Conservation (phyloP, 1,284 basidiomycete genomes). For the Tranzscheliella williamsii region DNA sequence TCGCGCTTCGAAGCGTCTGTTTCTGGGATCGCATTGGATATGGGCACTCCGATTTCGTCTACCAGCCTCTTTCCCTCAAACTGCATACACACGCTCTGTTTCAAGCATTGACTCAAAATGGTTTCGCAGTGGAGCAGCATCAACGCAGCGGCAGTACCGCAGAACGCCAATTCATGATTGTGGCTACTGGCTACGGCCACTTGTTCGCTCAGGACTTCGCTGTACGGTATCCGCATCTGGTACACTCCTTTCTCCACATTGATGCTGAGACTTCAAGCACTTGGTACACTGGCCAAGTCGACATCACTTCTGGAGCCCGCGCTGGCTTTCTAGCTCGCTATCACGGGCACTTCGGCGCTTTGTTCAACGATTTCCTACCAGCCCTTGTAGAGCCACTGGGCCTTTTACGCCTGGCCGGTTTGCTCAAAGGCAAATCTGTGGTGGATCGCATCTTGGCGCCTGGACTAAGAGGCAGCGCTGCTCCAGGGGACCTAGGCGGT, state of each 20-base stretch:
- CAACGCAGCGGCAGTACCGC: slow-evolving; percentile 4
- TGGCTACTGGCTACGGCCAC: slow-evolving; percentile 41
- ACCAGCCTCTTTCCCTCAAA: slow-evolving; percentile 17
- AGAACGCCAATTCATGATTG: slow-evolving; percentile 40
- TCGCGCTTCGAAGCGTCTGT: slow-evolving; percentile 35
- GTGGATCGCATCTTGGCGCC: slow-evolving; percentile 44
- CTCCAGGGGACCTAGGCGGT: slow-evolving; percentile 26
- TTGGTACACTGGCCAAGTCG: slow-evolving; percentile 37
- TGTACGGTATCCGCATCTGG: slow-evolving; percentile 33
- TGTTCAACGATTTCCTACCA: slow-evolving; percentile 40
- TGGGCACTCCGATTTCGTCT: slow-evolving; percentile 40
- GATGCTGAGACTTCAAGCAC: slow-evolving; percentile 43
- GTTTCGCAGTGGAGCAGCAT: slow-evolving; percentile 1
- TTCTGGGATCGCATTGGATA: slow-evolving; percentile 48
- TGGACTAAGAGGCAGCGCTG: slow-evolving; percentile 19
- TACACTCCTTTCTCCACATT: slow-evolving; percentile 46
- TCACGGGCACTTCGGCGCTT: slow-evolving; percentile 24
- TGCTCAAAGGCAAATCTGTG: slow-evolving; percentile 29
- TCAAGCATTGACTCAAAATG: slow-evolving; percentile 22
- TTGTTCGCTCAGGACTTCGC: slow-evolving; percentile 46
- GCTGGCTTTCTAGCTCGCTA: slow-evolving; percentile 29
- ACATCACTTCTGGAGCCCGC: slow-evolving; percentile 23
- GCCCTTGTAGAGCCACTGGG: slow-evolving; percentile 35
- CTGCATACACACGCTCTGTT: slow-evolving; percentile 31
- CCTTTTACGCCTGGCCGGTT: slow-evolving; percentile 29